These are phyloP conservation scores for Juncus effusus DNA, from an alignment of 176 grass and related monocot genomes.

Conservation along the genomic window DNA sequence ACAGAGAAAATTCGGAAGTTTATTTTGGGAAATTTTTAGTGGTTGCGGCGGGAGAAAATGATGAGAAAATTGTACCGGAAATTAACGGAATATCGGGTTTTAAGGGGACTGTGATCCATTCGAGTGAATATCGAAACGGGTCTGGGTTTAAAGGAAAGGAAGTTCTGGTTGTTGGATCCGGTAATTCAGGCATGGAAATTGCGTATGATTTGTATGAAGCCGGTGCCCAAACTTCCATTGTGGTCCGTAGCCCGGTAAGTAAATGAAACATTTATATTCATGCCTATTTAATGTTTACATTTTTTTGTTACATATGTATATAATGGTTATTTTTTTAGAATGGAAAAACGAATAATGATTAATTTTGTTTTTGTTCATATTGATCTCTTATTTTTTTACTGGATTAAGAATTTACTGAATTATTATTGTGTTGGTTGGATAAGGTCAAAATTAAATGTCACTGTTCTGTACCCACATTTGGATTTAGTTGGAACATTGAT, in stretches of 20 bases:
- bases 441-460: no score
- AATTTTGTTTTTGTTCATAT: no score
- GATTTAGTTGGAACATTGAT: no score
- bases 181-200: constrained; percentile 98
- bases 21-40: constrained; percentile 50
- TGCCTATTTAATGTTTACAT: neutral
- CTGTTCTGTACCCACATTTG: no score
- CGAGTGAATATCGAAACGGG: constrained; percentile 37
- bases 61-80: constrained; percentile 51
- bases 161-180: constrained; percentile 66
- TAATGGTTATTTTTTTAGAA: no score
- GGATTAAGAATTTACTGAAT: neutral
- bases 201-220: constrained; percentile 50
- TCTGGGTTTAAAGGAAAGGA: constrained; percentile 39
- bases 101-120: constrained; percentile 46
- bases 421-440: neutral
- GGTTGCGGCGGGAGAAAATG: constrained; percentile 72
- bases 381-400: neutral
- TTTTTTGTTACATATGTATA: neutral
- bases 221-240: constrained; percentile 49
- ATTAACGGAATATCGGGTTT: constrained; percentile 56
- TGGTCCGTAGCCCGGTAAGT: constrained; percentile 57
- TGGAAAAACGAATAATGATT: no score
- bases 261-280: neutral
- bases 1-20: neutral